phyloP scores from a whole-genome alignment of 164 flowering plant species.

The Hamamelis virginiana region DNA sequence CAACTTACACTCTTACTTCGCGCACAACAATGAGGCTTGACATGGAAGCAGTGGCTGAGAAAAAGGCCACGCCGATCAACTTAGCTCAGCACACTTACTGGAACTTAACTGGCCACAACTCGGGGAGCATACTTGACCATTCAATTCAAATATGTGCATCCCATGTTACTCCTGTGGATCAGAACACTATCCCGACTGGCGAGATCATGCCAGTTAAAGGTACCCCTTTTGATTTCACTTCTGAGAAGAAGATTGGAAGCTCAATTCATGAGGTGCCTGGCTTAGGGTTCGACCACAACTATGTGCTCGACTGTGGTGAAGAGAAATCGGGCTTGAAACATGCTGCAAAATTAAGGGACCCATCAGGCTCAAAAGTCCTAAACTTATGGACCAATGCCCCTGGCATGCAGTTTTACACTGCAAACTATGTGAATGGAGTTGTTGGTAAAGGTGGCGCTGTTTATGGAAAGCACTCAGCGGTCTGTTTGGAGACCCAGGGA shows the following conservation, averaged over 20 bases:
- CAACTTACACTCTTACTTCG: constrained; percentile 78
- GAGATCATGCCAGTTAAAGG: constrained; percentile 83
- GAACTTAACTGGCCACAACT: constrained; percentile 85
- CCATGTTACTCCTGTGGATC: constrained; percentile 81
- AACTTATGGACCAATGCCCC: constrained; percentile 84
- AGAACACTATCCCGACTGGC: constrained; percentile 76
- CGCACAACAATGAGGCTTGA: constrained; percentile 75
- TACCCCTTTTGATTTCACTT: constrained; percentile 80
- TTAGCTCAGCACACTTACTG: constrained; percentile 96
- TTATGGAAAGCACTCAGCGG: constrained; percentile 73
- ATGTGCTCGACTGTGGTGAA: constrained; percentile 73
- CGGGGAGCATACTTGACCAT: constrained; percentile 79
- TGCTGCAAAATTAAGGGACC: constrained; percentile 75
- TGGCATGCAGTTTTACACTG: constrained; percentile 98
- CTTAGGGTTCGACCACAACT: constrained; percentile 90
- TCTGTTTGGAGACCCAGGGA: constrained; percentile 92
- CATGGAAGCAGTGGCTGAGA: constrained; percentile 86
- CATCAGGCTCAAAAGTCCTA: constrained; percentile 63
- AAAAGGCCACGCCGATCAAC: constrained; percentile 79
- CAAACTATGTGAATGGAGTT: constrained; percentile 76
- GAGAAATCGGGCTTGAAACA: constrained; percentile 72
- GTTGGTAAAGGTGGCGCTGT: constrained; percentile 78
- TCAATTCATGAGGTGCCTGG: constrained; percentile 65
- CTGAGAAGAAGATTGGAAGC: constrained; percentile 61
- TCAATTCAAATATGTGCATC: constrained; percentile 66